Percentiles rank a stretch among this genome's conserved stretches.
These are phyloP conservation scores for Cyclocybe aegerita DNA, from an alignment of 768 basidiomycete species.

Conservation along the genomic window DNA sequence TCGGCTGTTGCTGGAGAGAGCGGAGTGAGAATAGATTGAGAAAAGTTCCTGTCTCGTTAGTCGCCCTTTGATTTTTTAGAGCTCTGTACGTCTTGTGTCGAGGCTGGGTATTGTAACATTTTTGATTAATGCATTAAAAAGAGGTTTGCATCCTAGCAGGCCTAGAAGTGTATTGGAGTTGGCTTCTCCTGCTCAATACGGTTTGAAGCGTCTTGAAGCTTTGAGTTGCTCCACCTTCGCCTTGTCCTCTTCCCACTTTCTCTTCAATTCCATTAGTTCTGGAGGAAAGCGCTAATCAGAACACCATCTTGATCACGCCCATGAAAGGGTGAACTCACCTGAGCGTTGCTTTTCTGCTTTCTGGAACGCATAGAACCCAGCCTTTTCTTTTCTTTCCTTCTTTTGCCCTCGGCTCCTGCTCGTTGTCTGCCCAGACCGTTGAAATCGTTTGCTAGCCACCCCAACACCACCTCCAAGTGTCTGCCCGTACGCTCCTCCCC, in stretches of 20 bases:
- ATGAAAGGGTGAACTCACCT: constrained; percentile 43
- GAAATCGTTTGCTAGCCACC: constrained; percentile 61
- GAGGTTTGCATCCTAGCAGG: constrained; percentile 9
- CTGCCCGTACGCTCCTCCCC: constrained; percentile 88
- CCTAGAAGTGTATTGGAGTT: neutral
- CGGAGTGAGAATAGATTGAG: neutral
- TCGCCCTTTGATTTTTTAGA: neutral
- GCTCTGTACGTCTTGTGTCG: neutral
- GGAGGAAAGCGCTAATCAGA: neutral
- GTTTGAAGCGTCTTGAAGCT: constrained; percentile 79
- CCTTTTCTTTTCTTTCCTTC: constrained; percentile 67
- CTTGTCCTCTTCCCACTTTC: constrained; percentile 88
- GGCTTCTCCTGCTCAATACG: constrained; percentile 56
- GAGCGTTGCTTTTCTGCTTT: constrained; percentile 85
- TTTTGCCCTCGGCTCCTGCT: constrained; percentile 39
- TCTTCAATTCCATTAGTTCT: constrained; percentile 76
- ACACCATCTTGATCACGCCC: neutral
- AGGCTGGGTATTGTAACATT: no score
- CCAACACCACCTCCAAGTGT: constrained; percentile 80
- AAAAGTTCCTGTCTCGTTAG: neutral
- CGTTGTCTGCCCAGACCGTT: constrained; percentile 57
- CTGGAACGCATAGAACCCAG: constrained; percentile 88
- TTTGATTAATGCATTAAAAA: constrained; percentile 23
- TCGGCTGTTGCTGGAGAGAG: constrained; percentile 11
- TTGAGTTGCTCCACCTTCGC: constrained; percentile 80